Evolutionary conservation across 345 rosid genomes (phyloP).

Genomic region (Aquilaria yunnanensis): DNA sequence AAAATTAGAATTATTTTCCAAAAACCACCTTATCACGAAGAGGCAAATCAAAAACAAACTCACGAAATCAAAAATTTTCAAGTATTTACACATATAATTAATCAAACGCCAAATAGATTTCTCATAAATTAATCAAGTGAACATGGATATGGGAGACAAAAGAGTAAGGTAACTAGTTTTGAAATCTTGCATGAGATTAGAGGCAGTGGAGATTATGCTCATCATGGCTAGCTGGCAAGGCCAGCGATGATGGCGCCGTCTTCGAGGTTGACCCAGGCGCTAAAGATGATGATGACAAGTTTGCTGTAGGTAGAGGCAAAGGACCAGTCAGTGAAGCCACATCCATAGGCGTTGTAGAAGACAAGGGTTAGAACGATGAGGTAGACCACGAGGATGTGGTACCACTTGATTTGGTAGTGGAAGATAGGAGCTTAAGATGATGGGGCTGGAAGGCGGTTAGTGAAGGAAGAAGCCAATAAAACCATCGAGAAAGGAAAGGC

Average conservation of each 20-base stretch:
- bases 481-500: too few relatives aligned
- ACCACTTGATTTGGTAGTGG: conserved; percentile 34
- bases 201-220: conserved; percentile 30
- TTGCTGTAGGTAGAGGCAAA: conserved; percentile 88
- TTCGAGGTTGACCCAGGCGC: conserved; percentile 65
- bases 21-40: too few relatives aligned
- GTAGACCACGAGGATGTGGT: conserved; percentile 35
- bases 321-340: conserved; percentile 88
- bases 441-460: too few relatives aligned
- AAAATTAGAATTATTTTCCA: too few relatives aligned
- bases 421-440: conserved; percentile 38
- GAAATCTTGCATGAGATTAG: conserved; percentile 75
- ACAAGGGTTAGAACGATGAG: conserved; percentile 66
- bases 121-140: conserved; percentile 11
- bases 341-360: conserved; percentile 87
- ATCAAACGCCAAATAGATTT: too few relatives aligned
- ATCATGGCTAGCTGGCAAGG: conserved; percentile 87
- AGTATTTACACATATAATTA: too few relatives aligned
- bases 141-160: conserved; percentile 83
- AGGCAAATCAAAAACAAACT: too few relatives aligned
- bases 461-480: too few relatives aligned
- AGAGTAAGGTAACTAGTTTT: conserved; percentile 87
- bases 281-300: conserved; percentile 64
- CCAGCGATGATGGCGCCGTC: conserved; percentile 76
- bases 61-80: too few relatives aligned